Percentiles rank a stretch among this genome's conserved stretches.
Conservation (phyloP, 108 stramenopile species). For the Bacterosira constricta region DNA sequence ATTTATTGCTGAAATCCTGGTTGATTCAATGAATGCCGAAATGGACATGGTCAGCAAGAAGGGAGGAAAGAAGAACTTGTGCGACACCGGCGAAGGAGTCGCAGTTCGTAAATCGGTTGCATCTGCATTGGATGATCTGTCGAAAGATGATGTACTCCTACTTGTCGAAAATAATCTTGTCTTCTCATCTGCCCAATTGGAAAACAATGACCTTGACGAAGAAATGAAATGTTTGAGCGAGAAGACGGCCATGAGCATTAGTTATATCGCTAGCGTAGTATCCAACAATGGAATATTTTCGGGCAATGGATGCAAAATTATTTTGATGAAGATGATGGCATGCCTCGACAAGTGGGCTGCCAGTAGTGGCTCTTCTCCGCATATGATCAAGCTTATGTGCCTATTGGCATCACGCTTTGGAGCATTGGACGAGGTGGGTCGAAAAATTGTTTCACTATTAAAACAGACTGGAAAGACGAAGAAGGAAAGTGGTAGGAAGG, state of each 20-base stretch:
- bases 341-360: conserved; percentile 34
- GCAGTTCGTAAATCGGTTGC: conserved; percentile 7
- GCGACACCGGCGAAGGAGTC: not conserved
- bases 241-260: conserved; percentile 11
- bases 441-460: conserved; percentile 7
- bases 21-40: conserved; percentile 26
- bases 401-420: conserved; percentile 41
- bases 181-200: not conserved
- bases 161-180: conserved; percentile 13
- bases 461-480: not conserved
- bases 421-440: conserved; percentile 23
- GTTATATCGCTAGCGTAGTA: conserved; percentile 15
- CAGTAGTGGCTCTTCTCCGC: not conserved
- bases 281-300: conserved; percentile 6
- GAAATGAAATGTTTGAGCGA: conserved; percentile 4
- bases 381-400: conserved; percentile 28
- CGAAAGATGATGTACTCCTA: conserved; percentile 16
- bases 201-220: not conserved
- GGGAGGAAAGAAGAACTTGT: not conserved
- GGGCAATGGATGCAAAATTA: conserved; percentile 21
- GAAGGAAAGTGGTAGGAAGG: not conserved
- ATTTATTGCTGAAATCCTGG: conserved; percentile 15
- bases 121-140: conserved; percentile 24
- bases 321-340: conserved; percentile 18
- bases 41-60: not conserved